A percentile compares a stretch with the other conserved stretches of the same genome.
Evolutionary conservation across 805 yeast genomes (phyloP).

Genomic region (Saccharomycopsis javanensis): DNA sequence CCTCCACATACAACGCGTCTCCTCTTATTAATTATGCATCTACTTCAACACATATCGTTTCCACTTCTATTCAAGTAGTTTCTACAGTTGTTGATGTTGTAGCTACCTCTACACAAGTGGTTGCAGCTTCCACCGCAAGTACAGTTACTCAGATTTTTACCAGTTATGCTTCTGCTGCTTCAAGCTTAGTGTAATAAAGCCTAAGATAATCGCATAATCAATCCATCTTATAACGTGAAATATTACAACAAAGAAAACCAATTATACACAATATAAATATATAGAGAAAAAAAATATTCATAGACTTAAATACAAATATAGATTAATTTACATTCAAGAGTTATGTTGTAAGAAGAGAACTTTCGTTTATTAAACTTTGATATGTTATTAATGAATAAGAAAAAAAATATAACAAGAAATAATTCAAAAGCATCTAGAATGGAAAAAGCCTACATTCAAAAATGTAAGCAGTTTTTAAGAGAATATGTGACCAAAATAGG

Average conservation of each 20-base stretch:
- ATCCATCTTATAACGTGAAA: too few species aligned
- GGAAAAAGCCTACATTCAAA: neutral
- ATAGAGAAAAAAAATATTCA: neutral
- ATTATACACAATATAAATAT: neutral
- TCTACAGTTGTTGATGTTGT: neutral
- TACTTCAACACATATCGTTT: neutral
- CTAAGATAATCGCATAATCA: neutral
- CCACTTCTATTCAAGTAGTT: neutral
- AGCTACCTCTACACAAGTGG: neutral
- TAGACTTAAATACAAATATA: too few species aligned
- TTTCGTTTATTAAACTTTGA: too few species aligned
- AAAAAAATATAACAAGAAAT: neutral
- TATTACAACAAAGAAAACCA: too few species aligned
- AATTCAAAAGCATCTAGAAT: too few species aligned
- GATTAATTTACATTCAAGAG: too few species aligned
- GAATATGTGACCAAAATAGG: conserved; percentile 16
- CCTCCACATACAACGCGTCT: neutral
- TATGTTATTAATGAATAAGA: too few species aligned
- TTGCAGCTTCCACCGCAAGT: neutral
- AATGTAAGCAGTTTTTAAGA: conserved; percentile 12
- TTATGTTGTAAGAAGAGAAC: too few species aligned
- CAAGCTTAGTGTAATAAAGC: neutral
- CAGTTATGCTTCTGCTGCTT: conserved; percentile 1
- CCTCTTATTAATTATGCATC: neutral
- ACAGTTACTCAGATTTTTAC: neutral